Evolutionary conservation across 192 early-diverging fungal genomes (phyloP).

Genomic region (Gorgonomyces haynaldii): DNA sequence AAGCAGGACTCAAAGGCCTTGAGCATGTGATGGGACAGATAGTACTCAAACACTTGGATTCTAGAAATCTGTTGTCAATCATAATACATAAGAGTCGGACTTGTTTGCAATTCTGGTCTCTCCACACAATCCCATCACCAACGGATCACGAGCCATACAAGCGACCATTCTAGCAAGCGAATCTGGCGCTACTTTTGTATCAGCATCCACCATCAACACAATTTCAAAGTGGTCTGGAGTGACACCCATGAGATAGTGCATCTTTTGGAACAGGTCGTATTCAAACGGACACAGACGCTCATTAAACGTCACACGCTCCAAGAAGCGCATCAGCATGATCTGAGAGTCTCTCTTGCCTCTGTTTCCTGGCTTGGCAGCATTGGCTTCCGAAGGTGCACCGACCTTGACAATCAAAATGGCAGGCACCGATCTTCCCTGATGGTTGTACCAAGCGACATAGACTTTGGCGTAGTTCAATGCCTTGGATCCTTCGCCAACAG

Average conservation of each 20-base stretch:
- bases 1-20: conserved; percentile 95
- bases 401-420: conserved; percentile 34
- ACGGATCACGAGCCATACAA: conserved; percentile 68
- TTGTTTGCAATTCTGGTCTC: conserved; percentile 96
- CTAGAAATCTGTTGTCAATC: too few species aligned
- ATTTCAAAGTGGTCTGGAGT: conserved; percentile 61
- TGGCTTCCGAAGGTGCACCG: conserved; percentile 26
- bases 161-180: conserved; percentile 31
- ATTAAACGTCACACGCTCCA: conserved; percentile 65
- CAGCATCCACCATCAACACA: conserved; percentile 73
- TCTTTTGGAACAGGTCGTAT: conserved; percentile 74
- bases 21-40: conserved; percentile 87
- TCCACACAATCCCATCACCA: conserved; percentile 85
- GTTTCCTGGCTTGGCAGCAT: conserved; percentile 24
- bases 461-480: conserved; percentile 81
- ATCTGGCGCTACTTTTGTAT: conserved; percentile 45
- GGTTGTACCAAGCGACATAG: conserved; percentile 15
- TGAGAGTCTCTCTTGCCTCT: conserved; percentile 95
- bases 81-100: conserved; percentile 57
- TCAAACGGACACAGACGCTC: conserved; percentile 85
- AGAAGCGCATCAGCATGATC: conserved; percentile 87
- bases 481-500: conserved; percentile 80
- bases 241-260: conserved; percentile 66
- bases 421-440: conserved; percentile 19
- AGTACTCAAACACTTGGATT: conserved; percentile 99